These are phyloP conservation scores for Herpetomonas samuelpessoai DNA, from an alignment of 208 protist genomes.

Conservation along the genomic window DNA sequence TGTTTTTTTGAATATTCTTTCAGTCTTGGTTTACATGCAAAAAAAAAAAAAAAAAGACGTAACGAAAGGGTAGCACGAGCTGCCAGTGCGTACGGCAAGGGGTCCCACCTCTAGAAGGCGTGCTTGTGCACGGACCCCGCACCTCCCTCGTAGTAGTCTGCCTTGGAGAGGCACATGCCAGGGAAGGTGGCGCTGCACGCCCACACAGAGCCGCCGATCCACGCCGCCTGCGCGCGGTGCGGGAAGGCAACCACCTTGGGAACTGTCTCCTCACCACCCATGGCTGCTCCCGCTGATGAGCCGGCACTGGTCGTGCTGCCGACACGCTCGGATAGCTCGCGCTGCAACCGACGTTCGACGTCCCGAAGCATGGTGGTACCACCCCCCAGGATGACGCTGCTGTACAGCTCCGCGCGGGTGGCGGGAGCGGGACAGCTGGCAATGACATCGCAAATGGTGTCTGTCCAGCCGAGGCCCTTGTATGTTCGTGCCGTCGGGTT, in stretches of 20 bases:
- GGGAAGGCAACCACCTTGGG: constrained; percentile 48
- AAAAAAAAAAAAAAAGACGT: too few species aligned
- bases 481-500: constrained; percentile 18
- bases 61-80: too few species aligned
- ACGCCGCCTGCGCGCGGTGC: constrained; percentile 71
- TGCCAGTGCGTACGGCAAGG: too few species aligned
- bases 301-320: constrained; percentile 1
- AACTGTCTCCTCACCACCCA: constrained; percentile 28
- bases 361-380: constrained; percentile 88
- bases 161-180: constrained; percentile 65
- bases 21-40: too few species aligned
- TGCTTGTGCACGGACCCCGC: constrained; percentile 58
- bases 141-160: constrained; percentile 84
- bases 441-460: constrained; percentile 53
- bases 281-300: constrained; percentile 8
- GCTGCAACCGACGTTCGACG: constrained; percentile 76
- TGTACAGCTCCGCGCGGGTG: constrained; percentile 52
- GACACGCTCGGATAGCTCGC: constrained; percentile 40
- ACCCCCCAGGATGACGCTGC: constrained; percentile 93
- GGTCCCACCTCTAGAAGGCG: constrained; percentile 25
- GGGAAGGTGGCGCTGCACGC: constrained; percentile 69
- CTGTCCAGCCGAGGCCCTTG: constrained; percentile 39
- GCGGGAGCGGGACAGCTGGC: constrained; percentile 29
- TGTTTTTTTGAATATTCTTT: too few species aligned
- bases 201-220: constrained; percentile 87